Conservation (phyloP, 805 yeast species). For the Brettanomyces sp. region DNA sequence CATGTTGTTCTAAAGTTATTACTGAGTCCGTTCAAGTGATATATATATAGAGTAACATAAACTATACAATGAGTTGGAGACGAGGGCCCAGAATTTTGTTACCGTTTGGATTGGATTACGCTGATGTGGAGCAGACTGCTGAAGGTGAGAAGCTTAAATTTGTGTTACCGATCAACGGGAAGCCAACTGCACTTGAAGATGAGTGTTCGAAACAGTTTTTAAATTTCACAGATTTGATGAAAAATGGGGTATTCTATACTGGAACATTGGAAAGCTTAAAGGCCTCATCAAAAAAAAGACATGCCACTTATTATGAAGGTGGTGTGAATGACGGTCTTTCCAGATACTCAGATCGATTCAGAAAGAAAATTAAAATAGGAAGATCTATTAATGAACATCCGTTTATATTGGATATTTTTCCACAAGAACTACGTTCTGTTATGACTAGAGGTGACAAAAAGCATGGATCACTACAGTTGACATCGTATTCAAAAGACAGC, state of each 20-base stretch:
- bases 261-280: conserved; percentile 33
- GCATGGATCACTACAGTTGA: conserved; percentile 28
- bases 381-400: conserved; percentile 74
- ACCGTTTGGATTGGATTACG: conserved; percentile 68
- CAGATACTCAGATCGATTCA: conserved; percentile 74
- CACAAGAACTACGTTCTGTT: conserved; percentile 63
- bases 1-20: too few species aligned
- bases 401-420: conserved; percentile 59
- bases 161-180: conserved; percentile 59
- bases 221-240: conserved; percentile 42
- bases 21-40: neutral
- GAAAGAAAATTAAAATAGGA: conserved; percentile 60
- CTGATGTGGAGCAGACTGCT: conserved; percentile 41
- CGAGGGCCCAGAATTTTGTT: conserved; percentile 35
- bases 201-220: conserved; percentile 45
- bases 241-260: conserved; percentile 60
- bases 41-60: neutral
- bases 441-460: conserved; percentile 49
- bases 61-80: conserved; percentile 41
- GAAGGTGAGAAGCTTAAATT: conserved; percentile 25
- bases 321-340: conserved; percentile 59
- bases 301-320: conserved; percentile 27
- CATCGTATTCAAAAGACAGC: conserved; percentile 27
- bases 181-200: conserved; percentile 41
- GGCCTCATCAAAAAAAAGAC: conserved; percentile 13